Base-by-base conservation (phyloP, 2,329 filamentous ascomycete species). In the Aspergillus sclerotialis region DNA sequence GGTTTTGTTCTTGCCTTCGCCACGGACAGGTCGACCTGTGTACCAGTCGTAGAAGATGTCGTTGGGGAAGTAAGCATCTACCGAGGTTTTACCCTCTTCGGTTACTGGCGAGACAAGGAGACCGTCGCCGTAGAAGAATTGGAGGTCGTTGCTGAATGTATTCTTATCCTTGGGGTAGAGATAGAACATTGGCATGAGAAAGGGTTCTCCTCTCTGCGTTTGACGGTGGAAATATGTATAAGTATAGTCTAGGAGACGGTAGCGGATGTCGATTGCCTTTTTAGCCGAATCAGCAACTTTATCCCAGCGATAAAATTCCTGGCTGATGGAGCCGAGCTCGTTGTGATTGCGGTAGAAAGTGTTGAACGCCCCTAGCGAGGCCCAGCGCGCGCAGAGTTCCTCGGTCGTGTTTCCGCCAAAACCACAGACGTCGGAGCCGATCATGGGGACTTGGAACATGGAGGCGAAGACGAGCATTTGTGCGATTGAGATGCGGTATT, bases 331-430 rank as follows among this genome's bases (percentile, higher is more conserved):
- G 19, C 60, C 55, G 27, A 70, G 57, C 17, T 69, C 67, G 38
- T 82, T 81, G 63, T 89, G 84, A 56, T 86, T 80, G 40, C 84
- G 79, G 64, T 79, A 87, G 65, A 89, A 88, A 1, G 82, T 78
- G 24, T 73, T 70, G 65, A 88, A 87, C 7, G 82, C 82, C 11
- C 82, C 82, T 0, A 87, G 70, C 16, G 73, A 71, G 1, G 81
- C 76, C 84, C 84, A 89, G n/a, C 84, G 77, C 3, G 82, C 76
- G 54, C 83, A 88, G 5, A 88, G 72, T 29, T 75, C 65, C 53
- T 83, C 77, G 8, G 73, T 82, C 0, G 80, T 79, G 47, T 82
- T 73, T 10, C 67, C 71, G 8, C 68, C 80, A 50, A 83, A 93
- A 0, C 86, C 87, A 49, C 87, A 93, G 0, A 88, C 80, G 45